phyloP scores from a whole-genome alignment of 495 filamentous ascomycete genomes.

The Articulospora tetracladia region DNA sequence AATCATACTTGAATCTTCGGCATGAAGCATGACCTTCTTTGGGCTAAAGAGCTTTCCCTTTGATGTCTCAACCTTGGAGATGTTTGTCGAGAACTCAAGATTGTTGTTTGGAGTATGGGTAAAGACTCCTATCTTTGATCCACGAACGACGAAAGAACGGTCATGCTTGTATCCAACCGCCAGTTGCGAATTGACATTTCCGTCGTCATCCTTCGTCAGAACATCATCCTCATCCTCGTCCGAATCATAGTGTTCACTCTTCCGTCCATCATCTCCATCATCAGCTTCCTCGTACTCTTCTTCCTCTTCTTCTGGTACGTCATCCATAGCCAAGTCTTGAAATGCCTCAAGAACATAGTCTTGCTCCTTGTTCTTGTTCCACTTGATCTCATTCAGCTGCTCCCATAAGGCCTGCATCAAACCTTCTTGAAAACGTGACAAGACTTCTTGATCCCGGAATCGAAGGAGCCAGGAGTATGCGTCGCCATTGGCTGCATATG shows the following conservation, averaged over 20 bases:
- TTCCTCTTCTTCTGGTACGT: conserved; percentile 59
- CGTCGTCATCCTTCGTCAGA: conserved; percentile 65
- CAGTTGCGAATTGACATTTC: conserved; percentile 87
- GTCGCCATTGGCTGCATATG: conserved; percentile 81
- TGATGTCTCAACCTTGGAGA: conserved; percentile 91
- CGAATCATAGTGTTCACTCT: conserved; percentile 80
- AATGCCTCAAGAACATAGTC: conserved; percentile 97
- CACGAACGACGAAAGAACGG: conserved; percentile 92
- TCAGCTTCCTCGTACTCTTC: conserved; percentile 59
- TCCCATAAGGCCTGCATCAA: conserved; percentile 96
- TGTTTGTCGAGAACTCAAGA: conserved; percentile 95
- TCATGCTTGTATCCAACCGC: conserved; percentile 99
- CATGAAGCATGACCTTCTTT: conserved; percentile 97
- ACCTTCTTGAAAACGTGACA: conserved; percentile 89
- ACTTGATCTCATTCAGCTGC: conserved; percentile 91
- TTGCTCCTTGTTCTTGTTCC: conserved; percentile 86
- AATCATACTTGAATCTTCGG: conserved; percentile 89
- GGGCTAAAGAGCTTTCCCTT: conserved; percentile 85
- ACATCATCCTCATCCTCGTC: conserved; percentile 92
- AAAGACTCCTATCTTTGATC: conserved; percentile 97
- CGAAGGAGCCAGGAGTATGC: conserved; percentile 95
- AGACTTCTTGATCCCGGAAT: conserved; percentile 76
- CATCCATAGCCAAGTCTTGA: conserved; percentile 91
- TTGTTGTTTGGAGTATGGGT: conserved; percentile 92
- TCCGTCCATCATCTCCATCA: conserved; percentile 61